phyloP scores from a whole-genome alignment of 2,329 filamentous ascomycete genomes.

The Helotiales sp. region DNA sequence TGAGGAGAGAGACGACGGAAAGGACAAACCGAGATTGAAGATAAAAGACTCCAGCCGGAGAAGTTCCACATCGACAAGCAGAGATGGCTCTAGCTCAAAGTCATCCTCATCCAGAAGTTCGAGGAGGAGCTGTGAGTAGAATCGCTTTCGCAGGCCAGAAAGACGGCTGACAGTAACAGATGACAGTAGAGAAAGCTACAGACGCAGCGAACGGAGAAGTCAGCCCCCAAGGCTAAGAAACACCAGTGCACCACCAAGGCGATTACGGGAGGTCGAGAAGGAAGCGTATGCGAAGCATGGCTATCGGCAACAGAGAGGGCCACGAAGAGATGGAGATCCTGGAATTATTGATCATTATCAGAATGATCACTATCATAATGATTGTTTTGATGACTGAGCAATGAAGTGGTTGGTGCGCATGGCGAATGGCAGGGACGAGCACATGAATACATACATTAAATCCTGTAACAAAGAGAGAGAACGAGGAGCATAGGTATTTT shows the following conservation, averaged over 20 bases:
- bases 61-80: no score
- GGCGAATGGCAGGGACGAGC: neutral
- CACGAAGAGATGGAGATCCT: neutral
- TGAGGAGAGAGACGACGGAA: neutral
- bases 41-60: neutral
- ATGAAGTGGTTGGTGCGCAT: neutral
- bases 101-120: neutral
- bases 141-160: neutral
- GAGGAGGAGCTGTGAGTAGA: neutral
- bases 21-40: neutral
- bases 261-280: neutral
- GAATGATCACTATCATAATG: no score
- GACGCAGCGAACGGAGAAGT: neutral
- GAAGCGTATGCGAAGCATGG: neutral
- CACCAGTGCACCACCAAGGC: neutral
- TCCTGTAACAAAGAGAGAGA: neutral
- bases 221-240: neutral
- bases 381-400: neutral
- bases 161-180: neutral
- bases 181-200: neutral
- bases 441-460: no score
- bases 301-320: no score
- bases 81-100: neutral
- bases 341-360: neutral
- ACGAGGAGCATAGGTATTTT: neutral